Evolutionary conservation across 1,139 yeast genomes (phyloP).

Genomic region (Casaregolazyma suthepensis): DNA sequence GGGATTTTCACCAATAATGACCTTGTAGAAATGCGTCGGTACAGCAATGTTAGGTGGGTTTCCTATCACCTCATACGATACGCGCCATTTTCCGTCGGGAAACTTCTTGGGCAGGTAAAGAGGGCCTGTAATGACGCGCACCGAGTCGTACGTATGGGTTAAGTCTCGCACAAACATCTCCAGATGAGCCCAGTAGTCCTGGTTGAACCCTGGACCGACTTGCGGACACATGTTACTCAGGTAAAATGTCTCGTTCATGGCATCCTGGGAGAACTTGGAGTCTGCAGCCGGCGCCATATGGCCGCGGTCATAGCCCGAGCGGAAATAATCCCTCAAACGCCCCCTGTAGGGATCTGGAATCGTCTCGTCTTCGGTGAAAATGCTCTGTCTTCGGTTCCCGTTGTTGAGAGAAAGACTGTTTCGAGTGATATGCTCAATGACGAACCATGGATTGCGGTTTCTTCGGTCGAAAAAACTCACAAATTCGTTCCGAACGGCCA

Average conservation of each 20-base stretch:
- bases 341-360: conserved; percentile 76
- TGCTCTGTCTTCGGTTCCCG: conserved; percentile 70
- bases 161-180: conserved; percentile 82
- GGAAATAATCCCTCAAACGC: conserved; percentile 73
- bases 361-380: conserved; percentile 81
- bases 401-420: conserved; percentile 49
- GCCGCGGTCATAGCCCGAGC: conserved; percentile 96
- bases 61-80: conserved; percentile 88
- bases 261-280: conserved; percentile 80
- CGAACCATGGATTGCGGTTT: conserved; percentile 84
- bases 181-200: conserved; percentile 97
- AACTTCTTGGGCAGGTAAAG: conserved; percentile 74
- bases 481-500: conserved; percentile 66
- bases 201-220: conserved; percentile 94
- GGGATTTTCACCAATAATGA: conserved; percentile 73
- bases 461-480: conserved; percentile 82
- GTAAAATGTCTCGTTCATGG: conserved; percentile 92
- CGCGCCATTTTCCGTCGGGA: conserved; percentile 75
- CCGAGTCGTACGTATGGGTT: conserved; percentile 58
- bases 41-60: conserved; percentile 96
- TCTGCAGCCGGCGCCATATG: conserved; percentile 98
- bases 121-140: conserved; percentile 91
- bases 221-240: conserved; percentile 93
- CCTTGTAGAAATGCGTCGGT: conserved; percentile 93
- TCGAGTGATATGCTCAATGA: conserved; percentile 84